These are phyloP conservation scores for Candolleomyces eurysporus DNA, from an alignment of 768 basidiomycete species.

Conservation along the genomic window DNA sequence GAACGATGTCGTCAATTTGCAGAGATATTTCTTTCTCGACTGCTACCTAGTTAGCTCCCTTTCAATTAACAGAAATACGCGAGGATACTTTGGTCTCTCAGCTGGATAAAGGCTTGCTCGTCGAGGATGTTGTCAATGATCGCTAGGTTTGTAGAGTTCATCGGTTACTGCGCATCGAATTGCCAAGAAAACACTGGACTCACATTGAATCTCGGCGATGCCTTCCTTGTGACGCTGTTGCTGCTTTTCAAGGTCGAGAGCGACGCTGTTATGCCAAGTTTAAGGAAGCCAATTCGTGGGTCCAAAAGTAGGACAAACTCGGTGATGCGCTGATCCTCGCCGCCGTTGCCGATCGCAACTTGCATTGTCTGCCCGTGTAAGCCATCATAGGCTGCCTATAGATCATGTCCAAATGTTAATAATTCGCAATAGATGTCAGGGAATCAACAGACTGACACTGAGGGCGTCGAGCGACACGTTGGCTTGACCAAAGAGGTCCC, in stretches of 20 bases:
- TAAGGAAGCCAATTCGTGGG: neutral
- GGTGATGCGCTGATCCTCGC: slow-evolving; percentile 37
- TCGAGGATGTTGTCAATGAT: slow-evolving; percentile 47
- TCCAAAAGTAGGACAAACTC: slow-evolving; percentile 28
- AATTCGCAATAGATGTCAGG: neutral
- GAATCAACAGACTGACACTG: slow-evolving; percentile 2
- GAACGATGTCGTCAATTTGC: slow-evolving; percentile 50
- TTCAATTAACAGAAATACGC: neutral
- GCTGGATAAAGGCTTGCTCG: slow-evolving; percentile 40
- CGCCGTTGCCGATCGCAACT: slow-evolving; percentile 38
- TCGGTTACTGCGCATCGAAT: neutral
- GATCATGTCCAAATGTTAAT: too few species aligned
- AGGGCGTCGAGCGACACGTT: slow-evolving; percentile 9
- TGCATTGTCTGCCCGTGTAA: slow-evolving; percentile 45
- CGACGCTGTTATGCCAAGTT: slow-evolving; percentile 31
- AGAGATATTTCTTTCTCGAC: slow-evolving; percentile 47
- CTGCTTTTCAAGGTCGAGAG: slow-evolving; percentile 40
- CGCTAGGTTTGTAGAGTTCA: slow-evolving; percentile 23
- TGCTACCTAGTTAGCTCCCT: slow-evolving; percentile 15
- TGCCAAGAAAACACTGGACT: slow-evolving; percentile 8
- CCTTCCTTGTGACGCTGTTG: slow-evolving; percentile 43
- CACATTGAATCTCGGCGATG: slow-evolving; percentile 50
- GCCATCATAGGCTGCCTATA: slow-evolving; percentile 42
- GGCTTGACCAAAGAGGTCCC: slow-evolving; percentile 5
- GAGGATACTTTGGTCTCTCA: slow-evolving; percentile 43